Base-by-base conservation (phyloP, 2,329 filamentous ascomycete species). In the Trichoderma pleuroti region DNA sequence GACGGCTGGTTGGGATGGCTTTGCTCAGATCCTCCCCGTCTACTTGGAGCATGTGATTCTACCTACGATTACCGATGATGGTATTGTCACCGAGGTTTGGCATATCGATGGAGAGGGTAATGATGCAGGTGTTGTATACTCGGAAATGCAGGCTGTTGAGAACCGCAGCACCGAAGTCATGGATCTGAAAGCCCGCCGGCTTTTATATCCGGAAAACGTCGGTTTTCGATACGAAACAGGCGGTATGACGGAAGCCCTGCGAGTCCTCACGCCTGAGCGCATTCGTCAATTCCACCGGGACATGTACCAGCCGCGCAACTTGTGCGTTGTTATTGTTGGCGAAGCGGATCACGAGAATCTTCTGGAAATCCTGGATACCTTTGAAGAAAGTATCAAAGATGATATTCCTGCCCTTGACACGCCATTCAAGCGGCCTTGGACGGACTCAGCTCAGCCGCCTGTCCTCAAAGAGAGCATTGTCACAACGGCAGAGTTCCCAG, bases 171-270 rank as follows among this genome's bases (percentile, higher is more conserved):
- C 86, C 9, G 93, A 97, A 79, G 88, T 98, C 71, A 97, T 98
- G 88, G 93, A 97, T 74, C 85, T 98, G 70, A 88, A 89, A 74
- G 91, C 93, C 66, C 91, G 93, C 52, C 89, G 93, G 3, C 84
- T 96, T 57, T 84, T 97, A 42, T 99, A 98, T 76, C 94, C 94
- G 0, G 90, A 96, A 79, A 92, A 93, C 60, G 90, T 97, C 69
- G 96, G 96, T 3, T 99, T 98, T 78, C 91, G 95, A 71, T 98
- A 98, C 76, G 96, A 99, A 82, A 99, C 96, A n/a, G 96, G 96
- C 14, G 96, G 96, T 16, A 93, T 98, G 91, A 97, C 97, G 84
- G 93, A 97, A 76, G 92, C 94, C 39, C 86, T 99, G 63, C 90
- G 96, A 54, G 90, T 94, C 4, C 84, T 99, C 60, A 96, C 93